Base-by-base conservation (phyloP, 176 grass and related monocot species). In the Lolium perenne region DNA sequence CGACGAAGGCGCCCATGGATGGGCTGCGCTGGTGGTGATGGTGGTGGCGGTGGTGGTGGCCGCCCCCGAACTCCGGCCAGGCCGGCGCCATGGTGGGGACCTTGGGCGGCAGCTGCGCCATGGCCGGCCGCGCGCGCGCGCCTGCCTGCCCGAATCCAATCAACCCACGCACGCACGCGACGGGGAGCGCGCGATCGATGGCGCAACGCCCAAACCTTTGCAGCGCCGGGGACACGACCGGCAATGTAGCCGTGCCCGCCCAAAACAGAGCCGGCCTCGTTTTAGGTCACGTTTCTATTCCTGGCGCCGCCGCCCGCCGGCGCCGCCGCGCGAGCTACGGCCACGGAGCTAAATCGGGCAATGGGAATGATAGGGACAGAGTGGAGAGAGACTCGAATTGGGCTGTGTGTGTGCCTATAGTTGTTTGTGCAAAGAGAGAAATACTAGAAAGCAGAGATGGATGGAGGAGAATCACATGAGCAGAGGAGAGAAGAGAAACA, bases 51-150 rank as follows among this genome's bases (percentile, higher is more conserved):
- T 80, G 82, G 53, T 75, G 78, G 78, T 88, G 89, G 59, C 70
- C 66, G 71, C 82, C 80, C 54, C 87, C 77, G 80, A 89, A 87
- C 43, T 72, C 84, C 17, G 76, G 80, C 93, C 93, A 95, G 48
- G 84, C 81, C 80, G 85, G 54, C 38, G 85, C 76, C 84, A 92
- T 86, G 80, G 48, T 71, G 26, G 95, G 95, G 67, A 82, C 74
- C 85, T 88, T 93, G 81, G 95, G 95, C 88, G 93, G 95, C 91
- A 92, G 81, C 71, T 97, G 93, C 64, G 93, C 93, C 95, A 97
- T 97, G 85, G 76, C 86, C 80, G 60, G 79, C 80, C 80, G 75
- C 85, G 75, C 85, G 67, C 32, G 32, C 32, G 32, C 32, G 32
- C 32, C 32, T 35, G 32, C 32, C 32, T 35, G 32, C 53, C 76